Base-by-base conservation (phyloP, 2,329 filamentous ascomycete genomes). In the Neonectria hederae region DNA sequence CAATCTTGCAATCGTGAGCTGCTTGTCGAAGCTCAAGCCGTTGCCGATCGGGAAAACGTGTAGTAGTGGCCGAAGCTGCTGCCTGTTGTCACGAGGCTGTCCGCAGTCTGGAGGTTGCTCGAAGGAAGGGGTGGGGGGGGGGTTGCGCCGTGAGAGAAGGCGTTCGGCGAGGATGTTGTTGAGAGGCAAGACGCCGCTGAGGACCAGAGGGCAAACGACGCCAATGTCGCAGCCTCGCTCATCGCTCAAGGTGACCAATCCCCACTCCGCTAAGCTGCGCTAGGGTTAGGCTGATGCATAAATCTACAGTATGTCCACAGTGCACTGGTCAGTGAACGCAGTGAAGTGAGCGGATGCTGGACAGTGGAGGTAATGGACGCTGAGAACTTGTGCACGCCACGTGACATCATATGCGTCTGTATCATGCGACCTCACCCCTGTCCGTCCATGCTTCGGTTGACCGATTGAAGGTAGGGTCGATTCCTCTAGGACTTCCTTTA, bases 171-270 rank as follows among this genome's bases (percentile, higher is more conserved):
- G 56, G 52, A 52, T 72, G 69, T 72, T 69, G 63, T 69, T 73
- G 67, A 64, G 62, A 71, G 71, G 69, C 53, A 38, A 60, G 51
- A 59, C 57, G 60, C 62, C 52, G 63, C 61, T 62, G 66, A 72
- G 70, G 71, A 72, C 62, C 57, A 68, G 65, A 59, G 65, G 48
- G 57, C 38, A 48, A 38, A 48, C 43, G 64, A 69, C 57, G 65
- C 66, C 71, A 69, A 69, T 68, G 72, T 75, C 74, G 63, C 68
- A 76, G 73, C 70, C 72, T 72, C 62, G 73, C 62, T 56, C 59
- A 69, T 72, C 70, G 70, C 66, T 72, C 69, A 62, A 66, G 68
- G 67, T 71, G 70, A 72, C 59, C 54, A 57, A 46, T 68, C 43
- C 45, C 45, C 55, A 49, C 51, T 9, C 7, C 65, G 43, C 70